phyloP scores from a whole-genome alignment of 768 basidiomycete genomes.

The Suillus variegatus region DNA sequence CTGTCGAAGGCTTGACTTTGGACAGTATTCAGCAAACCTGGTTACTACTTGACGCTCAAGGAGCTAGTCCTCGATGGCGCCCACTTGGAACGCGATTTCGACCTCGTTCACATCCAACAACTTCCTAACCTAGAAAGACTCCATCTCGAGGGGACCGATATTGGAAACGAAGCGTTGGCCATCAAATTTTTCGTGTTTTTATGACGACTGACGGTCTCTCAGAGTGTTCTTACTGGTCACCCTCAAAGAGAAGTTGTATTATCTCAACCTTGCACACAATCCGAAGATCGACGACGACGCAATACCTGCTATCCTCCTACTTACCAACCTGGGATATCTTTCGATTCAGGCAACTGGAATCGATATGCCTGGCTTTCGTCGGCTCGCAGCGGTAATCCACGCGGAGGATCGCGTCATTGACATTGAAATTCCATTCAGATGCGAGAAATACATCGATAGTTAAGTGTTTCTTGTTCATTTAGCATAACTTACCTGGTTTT shows the following conservation, averaged over 20 bases:
- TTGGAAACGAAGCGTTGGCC: constrained; percentile 63
- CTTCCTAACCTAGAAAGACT: constrained; percentile 52
- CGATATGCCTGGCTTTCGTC: no score
- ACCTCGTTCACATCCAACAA: constrained; percentile 54
- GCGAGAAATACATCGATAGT: constrained; percentile 59
- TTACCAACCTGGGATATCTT: no score
- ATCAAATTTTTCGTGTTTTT: background rate
- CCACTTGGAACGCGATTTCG: constrained; percentile 43
- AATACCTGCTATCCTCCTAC: no score
- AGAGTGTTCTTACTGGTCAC: constrained; percentile 61
- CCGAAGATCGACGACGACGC: no score
- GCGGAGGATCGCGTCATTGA: constrained; percentile 43
- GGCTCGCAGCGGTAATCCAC: constrained; percentile 31
- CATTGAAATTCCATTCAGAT: constrained; percentile 54
- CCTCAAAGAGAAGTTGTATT: constrained; percentile 52
- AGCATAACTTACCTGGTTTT: background rate
- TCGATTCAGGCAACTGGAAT: no score
- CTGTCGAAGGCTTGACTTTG: constrained; percentile 6
- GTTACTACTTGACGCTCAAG: constrained; percentile 51
- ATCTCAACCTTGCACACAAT: constrained; percentile 54
- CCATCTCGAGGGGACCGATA: constrained; percentile 51
- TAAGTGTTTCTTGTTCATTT: constrained; percentile 17
- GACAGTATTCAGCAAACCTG: constrained; percentile 52
- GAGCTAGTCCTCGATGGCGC: constrained; percentile 53
- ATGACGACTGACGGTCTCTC: constrained; percentile 12